phyloP scores from a whole-genome alignment of 306 rosid genomes.

The Sechiopsis laciniata region DNA sequence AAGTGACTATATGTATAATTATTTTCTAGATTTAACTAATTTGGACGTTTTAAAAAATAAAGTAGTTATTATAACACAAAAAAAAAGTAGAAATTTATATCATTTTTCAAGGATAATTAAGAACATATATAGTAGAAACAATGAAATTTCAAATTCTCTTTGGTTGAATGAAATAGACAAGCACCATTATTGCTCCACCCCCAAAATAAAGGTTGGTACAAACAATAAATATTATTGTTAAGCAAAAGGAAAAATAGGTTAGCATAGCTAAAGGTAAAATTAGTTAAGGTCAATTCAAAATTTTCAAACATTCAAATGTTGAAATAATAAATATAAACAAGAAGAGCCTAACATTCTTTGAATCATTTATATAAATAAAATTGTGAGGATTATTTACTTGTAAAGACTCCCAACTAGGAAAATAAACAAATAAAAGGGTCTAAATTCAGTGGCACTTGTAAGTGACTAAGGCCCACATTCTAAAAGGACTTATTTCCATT shows the following conservation, averaged over 20 bases:
- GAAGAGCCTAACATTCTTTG: constrained; percentile 19
- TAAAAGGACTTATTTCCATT: not conserved
- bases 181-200: not conserved
- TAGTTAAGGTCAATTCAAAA: not conserved
- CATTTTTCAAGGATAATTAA: not conserved
- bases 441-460: constrained; percentile 12
- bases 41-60: too few species aligned
- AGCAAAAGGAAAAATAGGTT: not conserved
- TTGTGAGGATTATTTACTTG: not conserved
- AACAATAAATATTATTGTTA: not conserved
- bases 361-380: not conserved
- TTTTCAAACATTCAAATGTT: constrained; percentile 8
- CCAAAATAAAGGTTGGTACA: not conserved
- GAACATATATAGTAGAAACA: not conserved
- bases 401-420: not conserved
- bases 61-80: not conserved
- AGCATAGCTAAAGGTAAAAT: too few species aligned
- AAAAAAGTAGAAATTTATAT: not conserved
- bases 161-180: not conserved
- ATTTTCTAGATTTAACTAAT: too few species aligned
- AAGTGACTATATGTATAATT: too few species aligned
- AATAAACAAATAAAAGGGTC: not conserved
- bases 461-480: constrained; percentile 17
- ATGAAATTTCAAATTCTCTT: not conserved
- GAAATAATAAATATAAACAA: constrained; percentile 9